Evolutionary conservation across 2,329 filamentous ascomycete species (phyloP), one percentile per base, ranked within the genome.

Genomic region (Diaporthe sp.): DNA sequence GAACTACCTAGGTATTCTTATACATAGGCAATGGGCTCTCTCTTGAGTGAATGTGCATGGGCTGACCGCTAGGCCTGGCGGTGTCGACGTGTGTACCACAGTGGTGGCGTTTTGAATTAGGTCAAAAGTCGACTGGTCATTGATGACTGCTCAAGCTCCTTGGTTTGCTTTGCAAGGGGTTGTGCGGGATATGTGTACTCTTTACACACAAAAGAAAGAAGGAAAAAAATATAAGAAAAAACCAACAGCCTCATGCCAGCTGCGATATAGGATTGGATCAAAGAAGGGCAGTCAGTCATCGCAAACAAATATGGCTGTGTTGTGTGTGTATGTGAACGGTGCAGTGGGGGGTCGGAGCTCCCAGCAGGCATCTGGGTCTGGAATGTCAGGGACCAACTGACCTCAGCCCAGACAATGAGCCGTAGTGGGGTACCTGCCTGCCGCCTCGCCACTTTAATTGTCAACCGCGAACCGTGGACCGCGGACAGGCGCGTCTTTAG

Each of bases 391-490:
- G 10, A 33, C 42, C 9, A 19, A 47, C 40, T 66, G 60, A 35
- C 60, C 60, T 47, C 28, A 33, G 40, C 40, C 42, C 40, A 47
- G 25, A 47, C 19, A 47, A 66, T 47, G 60, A 33, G 42, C 42
- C 28, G 28, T 52, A 25, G 61, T 67, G 61, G 42, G 42, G 61
- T 64, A 25, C 15, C 35, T 67, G 64, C 45, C 64, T 38, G 64
- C 64, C 64, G 64, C 64, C 64, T 52, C n/a, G 45, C 30, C 64
- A 19, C 45, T 67, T 66, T 35, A 35, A 50, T n/a, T 66, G 19
- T 50, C 28, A 33, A 52, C 25, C 45, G 64, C 64, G 64, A 67
- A n/a, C 33, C 33, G 30, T 33, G 38, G 35, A 60, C 57, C 57
- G 28, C 17, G 54, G 54, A 33, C 17, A 25, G 64, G 64, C 64